phyloP scores from a whole-genome alignment of 2,329 filamentous ascomycete genomes.

The Pleurostoma richardsiae region DNA sequence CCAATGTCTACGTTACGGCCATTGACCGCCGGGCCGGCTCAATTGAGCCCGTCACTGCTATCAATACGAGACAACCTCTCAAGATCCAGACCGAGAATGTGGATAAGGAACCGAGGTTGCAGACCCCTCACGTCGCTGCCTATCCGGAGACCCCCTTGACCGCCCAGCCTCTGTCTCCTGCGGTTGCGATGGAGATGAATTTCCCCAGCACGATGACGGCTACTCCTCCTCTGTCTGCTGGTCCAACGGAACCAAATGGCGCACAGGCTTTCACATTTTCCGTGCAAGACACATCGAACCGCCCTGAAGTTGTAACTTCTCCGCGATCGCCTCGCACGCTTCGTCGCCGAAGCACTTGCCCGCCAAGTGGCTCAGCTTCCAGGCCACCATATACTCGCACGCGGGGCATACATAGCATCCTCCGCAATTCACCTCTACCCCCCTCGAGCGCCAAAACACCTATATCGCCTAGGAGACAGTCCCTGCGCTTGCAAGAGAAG shows the following conservation, averaged over 20 bases:
- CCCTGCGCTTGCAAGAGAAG: conserved; percentile 48
- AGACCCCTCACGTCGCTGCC: conserved; percentile 38
- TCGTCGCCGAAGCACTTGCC: conserved; percentile 30
- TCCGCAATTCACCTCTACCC: conserved; percentile 61
- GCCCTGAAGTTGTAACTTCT: conserved; percentile 1
- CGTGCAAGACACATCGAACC: conserved; percentile 9
- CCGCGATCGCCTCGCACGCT: conserved; percentile 28
- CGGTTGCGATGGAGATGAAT: conserved; percentile 34
- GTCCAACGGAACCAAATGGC: conserved; percentile 36
- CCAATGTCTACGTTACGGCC: conserved; percentile 59
- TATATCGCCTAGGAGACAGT: conserved; percentile 47
- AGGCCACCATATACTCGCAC: conserved; percentile 54
- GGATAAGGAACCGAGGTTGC: conserved; percentile 23
- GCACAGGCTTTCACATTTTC: conserved; percentile 41
- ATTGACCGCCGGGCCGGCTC: conserved; percentile 52
- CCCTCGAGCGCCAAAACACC: conserved; percentile 44
- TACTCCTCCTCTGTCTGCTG: conserved; percentile 54
- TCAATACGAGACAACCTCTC: conserved; percentile 35
- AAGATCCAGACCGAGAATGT: conserved; percentile 30
- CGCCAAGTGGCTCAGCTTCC: conserved; percentile 14
- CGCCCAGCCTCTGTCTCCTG: conserved; percentile 44
- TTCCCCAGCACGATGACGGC: conserved; percentile 54
- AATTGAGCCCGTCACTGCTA: conserved; percentile 42
- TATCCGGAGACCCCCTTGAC: conserved; percentile 51
- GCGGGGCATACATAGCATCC: conserved; percentile 55